These are phyloP conservation scores for Conoideocrella luteorostrata DNA, from an alignment of 2,329 filamentous ascomycete genomes.

Conservation along the genomic window DNA sequence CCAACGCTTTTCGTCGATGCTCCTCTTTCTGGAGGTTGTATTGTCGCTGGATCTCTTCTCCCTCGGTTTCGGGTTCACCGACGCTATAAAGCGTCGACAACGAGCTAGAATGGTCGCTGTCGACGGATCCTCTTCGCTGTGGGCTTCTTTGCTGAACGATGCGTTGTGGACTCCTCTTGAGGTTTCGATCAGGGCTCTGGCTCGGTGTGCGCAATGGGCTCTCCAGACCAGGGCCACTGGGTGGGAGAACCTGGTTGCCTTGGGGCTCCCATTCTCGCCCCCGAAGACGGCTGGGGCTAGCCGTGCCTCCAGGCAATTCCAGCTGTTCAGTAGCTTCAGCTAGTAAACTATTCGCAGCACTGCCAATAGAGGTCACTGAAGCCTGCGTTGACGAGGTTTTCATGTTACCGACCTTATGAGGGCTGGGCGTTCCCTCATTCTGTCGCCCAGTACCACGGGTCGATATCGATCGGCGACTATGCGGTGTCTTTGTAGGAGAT, in stretches of 20 bases:
- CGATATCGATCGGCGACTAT: constrained; percentile 6
- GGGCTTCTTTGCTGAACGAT: constrained; percentile 10
- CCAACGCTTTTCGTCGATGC: not conserved
- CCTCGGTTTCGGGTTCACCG: constrained; percentile 38
- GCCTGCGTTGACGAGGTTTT: constrained; percentile 12
- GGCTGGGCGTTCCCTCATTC: constrained; percentile 18
- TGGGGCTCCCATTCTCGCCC: constrained; percentile 20
- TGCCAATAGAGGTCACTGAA: constrained; percentile 26
- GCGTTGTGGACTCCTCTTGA: constrained; percentile 15
- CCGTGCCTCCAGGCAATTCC: constrained; percentile 28
- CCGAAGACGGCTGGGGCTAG: constrained; percentile 38
- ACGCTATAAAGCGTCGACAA: constrained; percentile 52
- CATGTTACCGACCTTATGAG: constrained; percentile 20
- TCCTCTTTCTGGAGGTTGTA: constrained; percentile 4
- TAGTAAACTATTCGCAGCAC: constrained; percentile 35
- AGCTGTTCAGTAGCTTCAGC: constrained; percentile 28
- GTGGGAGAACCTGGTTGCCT: constrained; percentile 9
- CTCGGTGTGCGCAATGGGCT: constrained; percentile 12
- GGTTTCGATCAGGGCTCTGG: constrained; percentile 15
- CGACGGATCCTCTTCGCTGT: constrained; percentile 24
- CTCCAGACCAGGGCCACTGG: constrained; percentile 7
- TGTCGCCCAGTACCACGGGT: constrained; percentile 11
- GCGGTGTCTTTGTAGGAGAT: constrained; percentile 19
- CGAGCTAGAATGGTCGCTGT: constrained; percentile 44
- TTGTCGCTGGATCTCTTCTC: constrained; percentile 6